These are phyloP conservation scores for Chalara sp. DNA, from an alignment of 2,329 filamentous ascomycete species.

Conservation along the genomic window DNA sequence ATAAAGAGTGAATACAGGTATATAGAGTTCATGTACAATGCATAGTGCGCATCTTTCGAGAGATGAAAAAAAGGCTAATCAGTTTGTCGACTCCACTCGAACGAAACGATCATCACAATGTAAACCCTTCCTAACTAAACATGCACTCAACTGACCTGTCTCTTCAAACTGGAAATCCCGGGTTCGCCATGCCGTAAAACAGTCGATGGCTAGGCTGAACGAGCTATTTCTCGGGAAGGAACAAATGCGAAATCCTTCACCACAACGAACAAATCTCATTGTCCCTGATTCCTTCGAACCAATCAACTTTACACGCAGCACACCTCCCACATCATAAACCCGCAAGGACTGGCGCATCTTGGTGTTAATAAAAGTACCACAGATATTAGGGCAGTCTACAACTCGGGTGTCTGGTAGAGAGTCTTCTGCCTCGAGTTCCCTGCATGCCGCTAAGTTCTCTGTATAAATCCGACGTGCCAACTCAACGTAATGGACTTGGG, in stretches of 20 bases:
- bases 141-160: background rate
- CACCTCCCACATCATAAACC: conserved; percentile 1
- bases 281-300: background rate
- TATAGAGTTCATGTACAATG: too few species aligned
- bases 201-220: conserved; percentile 4
- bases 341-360: conserved; percentile 1
- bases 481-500: conserved; percentile 2
- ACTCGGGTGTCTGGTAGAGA: conserved; percentile 2
- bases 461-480: conserved; percentile 2
- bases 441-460: background rate
- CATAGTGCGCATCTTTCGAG: too few species aligned
- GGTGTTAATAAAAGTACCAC: conserved; percentile 1
- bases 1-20: too few species aligned
- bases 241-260: conserved; percentile 5
- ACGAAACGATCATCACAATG: too few species aligned
- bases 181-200: conserved; percentile 5
- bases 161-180: conserved; percentile 5
- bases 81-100: too few species aligned
- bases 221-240: background rate
- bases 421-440: conserved; percentile 3
- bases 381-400: conserved; percentile 3
- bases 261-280: conserved; percentile 3
- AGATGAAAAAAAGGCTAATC: too few species aligned
- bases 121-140: too few species aligned
- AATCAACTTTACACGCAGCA: conserved; percentile 2